Conservation (phyloP, 2,329 filamentous ascomycete species). For the Ceratocystis papillata region DNA sequence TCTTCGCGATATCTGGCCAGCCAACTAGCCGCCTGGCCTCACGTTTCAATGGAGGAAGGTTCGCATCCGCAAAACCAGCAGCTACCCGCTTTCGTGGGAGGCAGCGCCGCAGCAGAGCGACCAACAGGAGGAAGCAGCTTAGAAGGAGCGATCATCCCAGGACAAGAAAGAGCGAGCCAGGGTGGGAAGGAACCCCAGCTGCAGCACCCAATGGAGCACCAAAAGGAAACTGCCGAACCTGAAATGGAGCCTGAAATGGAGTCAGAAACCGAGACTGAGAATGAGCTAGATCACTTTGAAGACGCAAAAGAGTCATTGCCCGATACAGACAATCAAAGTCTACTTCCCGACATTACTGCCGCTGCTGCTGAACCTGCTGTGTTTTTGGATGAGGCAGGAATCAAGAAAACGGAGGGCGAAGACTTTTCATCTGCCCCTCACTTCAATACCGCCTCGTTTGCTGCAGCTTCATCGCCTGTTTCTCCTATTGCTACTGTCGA, state of each 20-base stretch:
- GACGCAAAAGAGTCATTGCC: conserved; percentile 21
- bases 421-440: conserved; percentile 7
- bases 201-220: background rate
- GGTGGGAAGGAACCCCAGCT: conserved; percentile 2
- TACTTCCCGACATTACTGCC: too few species aligned
- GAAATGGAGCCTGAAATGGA: conserved; percentile 9
- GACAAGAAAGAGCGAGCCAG: background rate
- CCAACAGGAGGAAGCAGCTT: too few species aligned
- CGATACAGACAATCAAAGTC: background rate
- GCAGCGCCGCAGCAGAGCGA: too few species aligned
- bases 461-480: background rate
- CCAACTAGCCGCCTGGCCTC: background rate
- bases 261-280: conserved; percentile 12
- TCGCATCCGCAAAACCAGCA: conserved; percentile 8
- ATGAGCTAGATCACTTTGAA: conserved; percentile 17
- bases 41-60: conserved; percentile 4
- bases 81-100: background rate
- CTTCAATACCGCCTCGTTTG: conserved; percentile 1
- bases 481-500: background rate
- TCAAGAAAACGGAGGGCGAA: background rate
- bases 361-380: background rate
- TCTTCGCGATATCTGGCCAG: background rate
- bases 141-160: background rate
- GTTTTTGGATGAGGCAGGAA: background rate
- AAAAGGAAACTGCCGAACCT: conserved; percentile 1